phyloP scores from a whole-genome alignment of 2,329 filamentous ascomycete genomes.

The Paecilomyces dactylethromorphus region DNA sequence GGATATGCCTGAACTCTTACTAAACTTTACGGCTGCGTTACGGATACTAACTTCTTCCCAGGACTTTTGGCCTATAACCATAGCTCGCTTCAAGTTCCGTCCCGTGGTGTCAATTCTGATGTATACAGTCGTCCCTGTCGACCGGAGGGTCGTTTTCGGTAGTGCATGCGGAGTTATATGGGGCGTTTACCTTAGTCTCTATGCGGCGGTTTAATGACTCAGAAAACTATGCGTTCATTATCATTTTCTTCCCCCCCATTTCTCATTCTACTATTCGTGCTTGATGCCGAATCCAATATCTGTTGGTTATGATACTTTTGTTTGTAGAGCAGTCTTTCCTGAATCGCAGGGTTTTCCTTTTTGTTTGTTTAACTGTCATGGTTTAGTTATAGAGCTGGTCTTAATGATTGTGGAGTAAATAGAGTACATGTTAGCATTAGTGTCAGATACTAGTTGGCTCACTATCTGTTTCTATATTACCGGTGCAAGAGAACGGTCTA shows the following conservation, averaged over 20 bases:
- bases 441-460: not conserved
- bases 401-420: no score
- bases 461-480: not conserved
- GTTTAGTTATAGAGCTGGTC: not conserved
- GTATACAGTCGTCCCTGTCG: constrained; percentile 65
- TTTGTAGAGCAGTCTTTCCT: not conserved
- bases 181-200: constrained; percentile 68
- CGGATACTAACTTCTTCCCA: constrained; percentile 9
- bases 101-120: constrained; percentile 63
- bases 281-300: not conserved
- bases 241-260: not conserved
- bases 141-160: constrained; percentile 64
- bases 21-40: not conserved
- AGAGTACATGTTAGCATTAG: not conserved
- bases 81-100: constrained; percentile 68
- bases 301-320: not conserved
- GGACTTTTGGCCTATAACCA: constrained; percentile 60
- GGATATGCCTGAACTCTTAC: not conserved
- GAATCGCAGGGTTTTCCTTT: not conserved
- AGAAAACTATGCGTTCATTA: not conserved
- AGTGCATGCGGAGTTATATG: constrained; percentile 65
- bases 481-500: not conserved
- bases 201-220: constrained; percentile 35
- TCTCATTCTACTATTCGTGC: not conserved
- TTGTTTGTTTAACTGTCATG: not conserved